A percentile compares a stretch with the other conserved stretches of the same genome.
Conservation (phyloP, 1,284 basidiomycete species). For the Anthracocystis walkeri region DNA sequence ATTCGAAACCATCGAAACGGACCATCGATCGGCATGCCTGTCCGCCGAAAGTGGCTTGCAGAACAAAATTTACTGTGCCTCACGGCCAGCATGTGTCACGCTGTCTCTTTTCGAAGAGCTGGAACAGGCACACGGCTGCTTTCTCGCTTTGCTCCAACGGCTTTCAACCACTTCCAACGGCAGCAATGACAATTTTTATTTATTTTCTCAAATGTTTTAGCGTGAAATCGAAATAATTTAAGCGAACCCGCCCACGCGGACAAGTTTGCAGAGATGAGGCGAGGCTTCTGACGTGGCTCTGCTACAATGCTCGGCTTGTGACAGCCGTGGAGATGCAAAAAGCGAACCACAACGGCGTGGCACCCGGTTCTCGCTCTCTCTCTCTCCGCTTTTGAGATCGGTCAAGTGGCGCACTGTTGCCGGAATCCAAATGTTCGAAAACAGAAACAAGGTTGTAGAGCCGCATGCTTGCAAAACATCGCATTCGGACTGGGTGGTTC, state of each 20-base stretch:
- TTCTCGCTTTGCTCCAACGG: not conserved
- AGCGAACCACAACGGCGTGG: not conserved
- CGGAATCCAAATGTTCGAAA: not conserved
- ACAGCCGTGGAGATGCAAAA: constrained; percentile 1
- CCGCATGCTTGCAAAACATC: constrained; percentile 2
- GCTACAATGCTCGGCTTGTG: not conserved
- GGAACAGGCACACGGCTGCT: too few species aligned
- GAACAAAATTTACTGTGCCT: not conserved
- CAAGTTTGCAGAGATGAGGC: not conserved
- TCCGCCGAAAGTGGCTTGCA: not conserved
- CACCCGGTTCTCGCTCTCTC: not conserved
- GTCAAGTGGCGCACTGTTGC: not conserved
- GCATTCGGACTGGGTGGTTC: constrained; percentile 1
- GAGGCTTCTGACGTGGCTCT: constrained; percentile 1
- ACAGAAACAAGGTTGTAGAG: not conserved
- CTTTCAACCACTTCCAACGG: constrained; percentile 8
- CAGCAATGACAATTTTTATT: not conserved
- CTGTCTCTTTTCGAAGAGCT: not conserved
- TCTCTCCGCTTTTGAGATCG: not conserved
- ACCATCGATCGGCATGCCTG: not conserved
- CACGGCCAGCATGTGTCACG: not conserved
- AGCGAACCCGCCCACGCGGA: constrained; percentile 10
- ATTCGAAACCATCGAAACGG: not conserved
- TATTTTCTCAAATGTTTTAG: not conserved
- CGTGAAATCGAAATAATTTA: constrained; percentile 1